Evolutionary conservation across 2,329 filamentous ascomycete genomes (phyloP).

Genomic region (Escovopsis sp.): DNA sequence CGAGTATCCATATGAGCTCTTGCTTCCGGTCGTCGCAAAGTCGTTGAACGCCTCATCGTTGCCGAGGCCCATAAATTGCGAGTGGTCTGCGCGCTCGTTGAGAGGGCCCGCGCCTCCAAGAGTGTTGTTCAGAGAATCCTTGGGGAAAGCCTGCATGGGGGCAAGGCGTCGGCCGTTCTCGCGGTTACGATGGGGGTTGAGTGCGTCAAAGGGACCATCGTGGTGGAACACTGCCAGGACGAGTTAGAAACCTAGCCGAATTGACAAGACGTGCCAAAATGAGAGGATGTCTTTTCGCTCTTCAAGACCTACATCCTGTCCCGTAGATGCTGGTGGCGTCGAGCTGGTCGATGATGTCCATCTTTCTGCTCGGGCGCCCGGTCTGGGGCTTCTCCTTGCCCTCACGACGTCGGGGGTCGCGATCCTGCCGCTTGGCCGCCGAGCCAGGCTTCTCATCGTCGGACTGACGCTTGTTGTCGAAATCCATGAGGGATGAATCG

Average conservation of each 20-base stretch:
- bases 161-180: constrained; percentile 61
- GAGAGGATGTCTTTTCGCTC: background rate
- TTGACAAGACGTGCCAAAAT: constrained; percentile 27
- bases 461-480: constrained; percentile 39
- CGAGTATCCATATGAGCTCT: constrained; percentile 11
- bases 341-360: constrained; percentile 92
- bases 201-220: constrained; percentile 91
- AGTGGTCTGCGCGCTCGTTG: constrained; percentile 67
- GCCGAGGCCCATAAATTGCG: constrained; percentile 67
- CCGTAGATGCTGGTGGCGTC: constrained; percentile 95
- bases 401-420: constrained; percentile 25
- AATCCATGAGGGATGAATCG: constrained; percentile 56
- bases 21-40: constrained; percentile 37
- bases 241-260: no score
- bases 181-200: constrained; percentile 86
- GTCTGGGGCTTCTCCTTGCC: constrained; percentile 33
- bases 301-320: constrained; percentile 61
- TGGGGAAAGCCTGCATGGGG: constrained; percentile 92
- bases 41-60: constrained; percentile 79
- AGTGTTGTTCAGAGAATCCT: constrained; percentile 82
- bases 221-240: constrained; percentile 70
- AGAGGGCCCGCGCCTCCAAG: constrained; percentile 77
- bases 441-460: constrained; percentile 33
- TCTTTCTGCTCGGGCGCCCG: constrained; percentile 31
- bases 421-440: constrained; percentile 16